Conservation (phyloP, 345 rosid species). For the Combretum micranthum region DNA sequence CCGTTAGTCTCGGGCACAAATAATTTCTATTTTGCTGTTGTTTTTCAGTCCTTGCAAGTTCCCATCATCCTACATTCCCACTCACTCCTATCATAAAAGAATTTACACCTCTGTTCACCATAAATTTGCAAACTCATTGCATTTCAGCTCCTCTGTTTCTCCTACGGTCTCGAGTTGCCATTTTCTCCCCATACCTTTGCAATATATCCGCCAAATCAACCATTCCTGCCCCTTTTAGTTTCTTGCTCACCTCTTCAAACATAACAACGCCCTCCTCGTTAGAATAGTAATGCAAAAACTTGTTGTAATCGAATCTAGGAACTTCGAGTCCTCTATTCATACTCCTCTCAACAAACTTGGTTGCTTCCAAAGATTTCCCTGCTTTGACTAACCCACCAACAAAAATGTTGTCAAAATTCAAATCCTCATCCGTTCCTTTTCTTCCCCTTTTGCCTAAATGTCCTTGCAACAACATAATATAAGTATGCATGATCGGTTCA, state of each 20-base stretch:
- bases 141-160: slow-evolving; percentile 33
- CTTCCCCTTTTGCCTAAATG: slow-evolving; percentile 89
- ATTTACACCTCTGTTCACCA: no score
- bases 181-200: slow-evolving; percentile 70
- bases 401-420: slow-evolving; percentile 79
- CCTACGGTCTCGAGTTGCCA: slow-evolving; percentile 82
- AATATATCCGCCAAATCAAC: slow-evolving; percentile 84
- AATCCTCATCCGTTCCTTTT: slow-evolving; percentile 60
- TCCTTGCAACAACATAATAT: slow-evolving; percentile 76
- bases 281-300: slow-evolving; percentile 74
- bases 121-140: background rate
- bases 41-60: no score
- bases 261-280: slow-evolving; percentile 63
- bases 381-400: slow-evolving; percentile 91
- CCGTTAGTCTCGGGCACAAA: no score
- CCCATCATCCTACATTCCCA: no score
- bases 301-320: slow-evolving; percentile 76
- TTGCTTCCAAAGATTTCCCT: slow-evolving; percentile 60
- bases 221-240: slow-evolving; percentile 55
- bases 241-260: slow-evolving; percentile 63
- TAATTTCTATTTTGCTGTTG: no score
- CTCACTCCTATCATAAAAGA: no score
- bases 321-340: slow-evolving; percentile 66
- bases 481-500: slow-evolving; percentile 90
- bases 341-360: slow-evolving; percentile 71